These are phyloP conservation scores for Arbutus unedo DNA, from an alignment of 148 eudicot genomes.

Conservation along the genomic window DNA sequence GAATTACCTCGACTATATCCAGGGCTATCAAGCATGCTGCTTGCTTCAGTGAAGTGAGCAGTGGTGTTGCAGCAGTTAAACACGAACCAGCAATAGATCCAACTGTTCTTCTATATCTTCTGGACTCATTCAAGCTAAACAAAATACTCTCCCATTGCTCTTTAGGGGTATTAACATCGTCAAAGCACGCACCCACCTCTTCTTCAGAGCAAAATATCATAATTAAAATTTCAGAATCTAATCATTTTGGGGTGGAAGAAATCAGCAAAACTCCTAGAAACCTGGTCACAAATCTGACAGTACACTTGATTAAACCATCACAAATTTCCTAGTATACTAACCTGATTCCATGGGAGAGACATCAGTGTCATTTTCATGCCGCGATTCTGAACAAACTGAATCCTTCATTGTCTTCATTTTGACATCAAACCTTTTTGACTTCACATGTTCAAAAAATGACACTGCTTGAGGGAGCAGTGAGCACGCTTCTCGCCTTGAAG, in stretches of 20 bases:
- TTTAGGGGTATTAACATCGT: slow-evolving; percentile 24
- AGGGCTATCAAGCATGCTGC: slow-evolving; percentile 62
- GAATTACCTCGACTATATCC: slow-evolving; percentile 65
- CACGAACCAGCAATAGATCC: slow-evolving; percentile 84
- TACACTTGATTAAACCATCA: background rate
- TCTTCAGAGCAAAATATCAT: slow-evolving; percentile 23
- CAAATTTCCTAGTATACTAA: slow-evolving; percentile 21
- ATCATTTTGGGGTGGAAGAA: background rate
- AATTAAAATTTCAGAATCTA: slow-evolving; percentile 7
- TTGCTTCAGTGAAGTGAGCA: slow-evolving; percentile 65
- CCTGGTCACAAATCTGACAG: background rate
- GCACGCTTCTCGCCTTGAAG: slow-evolving; percentile 69
- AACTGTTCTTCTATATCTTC: slow-evolving; percentile 72
- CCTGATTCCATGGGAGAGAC: slow-evolving; percentile 39
- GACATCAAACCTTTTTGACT: slow-evolving; percentile 35
- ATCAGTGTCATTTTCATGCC: slow-evolving; percentile 20
- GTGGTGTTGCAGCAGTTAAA: slow-evolving; percentile 64
- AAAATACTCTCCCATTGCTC: slow-evolving; percentile 73
- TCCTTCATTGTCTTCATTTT: slow-evolving; percentile 30
- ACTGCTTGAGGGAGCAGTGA: slow-evolving; percentile 55
- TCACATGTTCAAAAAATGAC: slow-evolving; percentile 39
- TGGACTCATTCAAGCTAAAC: slow-evolving; percentile 65
- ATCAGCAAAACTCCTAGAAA: background rate
- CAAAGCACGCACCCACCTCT: slow-evolving; percentile 20
- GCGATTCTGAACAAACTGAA: slow-evolving; percentile 20